Base-by-base conservation (phyloP, 768 basidiomycete species). In the Mrakia gelida region DNA sequence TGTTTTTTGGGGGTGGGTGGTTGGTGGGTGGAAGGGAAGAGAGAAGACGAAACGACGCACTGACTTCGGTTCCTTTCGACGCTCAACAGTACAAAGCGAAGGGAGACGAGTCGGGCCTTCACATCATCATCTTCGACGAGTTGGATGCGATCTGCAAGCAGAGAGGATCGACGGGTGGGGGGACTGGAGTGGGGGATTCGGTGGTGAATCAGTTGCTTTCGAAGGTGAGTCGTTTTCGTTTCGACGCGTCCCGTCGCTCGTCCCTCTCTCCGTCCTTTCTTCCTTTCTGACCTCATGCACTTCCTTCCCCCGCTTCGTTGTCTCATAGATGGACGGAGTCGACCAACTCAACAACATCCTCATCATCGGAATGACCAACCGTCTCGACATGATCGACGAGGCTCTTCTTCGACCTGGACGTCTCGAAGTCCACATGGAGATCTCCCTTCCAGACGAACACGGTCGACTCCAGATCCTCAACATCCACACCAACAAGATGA, bases 71-170 rank as follows among this genome's bases (percentile, higher is more conserved):
- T 23, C 21, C 18, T 10, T 45, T 45, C 45, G 45, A 6, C 30
- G 26, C 32, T 26, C 26, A 30, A 41, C 80, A 95, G 92, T 98
- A 95, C 87, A 98, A 97, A 84, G 93, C 92, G 81, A 98, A 98
- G 85, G 93, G 91, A 10, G 96, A 98, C 80, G 95, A 98, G 81
- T 96, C 94, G 85, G 95, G 94, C 4, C 86, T 99, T 68, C 97
- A 99, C 82, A 98, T 99, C 86, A 98, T 99, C 86, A 99, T 99
- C 79, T 99, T 99, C 82, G 97, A 99, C 84, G 97, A 99, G 85
- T 85, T 99, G 81, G 97, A 99, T 82, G 97, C 97, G 23, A 93
- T 99, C 80, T 98, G 95, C 88, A 99, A 98, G 84, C 97, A 98
- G 82, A 92, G 97, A 88, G 97, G 97, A 7, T 93, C 93, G 11